Conservation (phyloP, 2,329 filamentous ascomycete genomes). For the Didymellaceae sp. region DNA sequence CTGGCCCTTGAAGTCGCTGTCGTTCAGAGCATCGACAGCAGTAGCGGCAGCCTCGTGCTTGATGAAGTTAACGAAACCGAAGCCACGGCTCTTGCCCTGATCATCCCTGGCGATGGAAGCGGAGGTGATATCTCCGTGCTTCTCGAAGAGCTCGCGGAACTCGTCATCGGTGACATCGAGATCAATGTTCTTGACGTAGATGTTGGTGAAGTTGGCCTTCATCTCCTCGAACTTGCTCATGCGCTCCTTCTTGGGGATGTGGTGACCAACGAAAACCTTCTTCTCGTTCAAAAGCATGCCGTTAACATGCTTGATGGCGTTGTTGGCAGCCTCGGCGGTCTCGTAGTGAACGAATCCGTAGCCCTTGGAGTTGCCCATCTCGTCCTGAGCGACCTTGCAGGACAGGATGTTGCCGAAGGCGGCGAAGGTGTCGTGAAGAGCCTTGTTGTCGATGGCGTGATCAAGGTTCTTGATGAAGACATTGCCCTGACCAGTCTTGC, state of each 20-base stretch:
- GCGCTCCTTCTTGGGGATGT: conserved; percentile 99
- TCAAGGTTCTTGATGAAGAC: conserved; percentile 99
- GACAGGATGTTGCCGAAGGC: conserved; percentile 99
- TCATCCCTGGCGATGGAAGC: conserved; percentile 93
- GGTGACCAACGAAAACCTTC: conserved; percentile 99
- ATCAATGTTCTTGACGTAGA: conserved; percentile 99
- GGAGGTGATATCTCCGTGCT: conserved; percentile 92
- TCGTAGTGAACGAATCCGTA: conserved; percentile 99
- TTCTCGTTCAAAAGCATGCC: conserved; percentile 99
- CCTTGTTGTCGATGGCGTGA: conserved; percentile 99
- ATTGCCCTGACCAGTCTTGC: conserved; percentile 99
- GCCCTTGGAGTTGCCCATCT: conserved; percentile 95
- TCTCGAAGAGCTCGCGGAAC: conserved; percentile 91
- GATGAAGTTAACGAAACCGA: conserved; percentile 95
- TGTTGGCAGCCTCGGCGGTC: conserved; percentile 94
- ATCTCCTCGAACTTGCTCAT: conserved; percentile 99
- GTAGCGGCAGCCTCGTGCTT: conserved; percentile 84
- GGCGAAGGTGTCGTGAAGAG: conserved; percentile 96
- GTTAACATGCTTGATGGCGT: conserved; percentile 99
- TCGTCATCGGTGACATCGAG: conserved; percentile 86
- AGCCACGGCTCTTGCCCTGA: conserved; percentile 87
- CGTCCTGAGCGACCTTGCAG: conserved; percentile 99
- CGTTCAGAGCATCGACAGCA: conserved; percentile 91
- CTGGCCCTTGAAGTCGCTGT: conserved; percentile 90
- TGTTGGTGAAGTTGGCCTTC: conserved; percentile 99